Conservation (phyloP, 768 basidiomycete genomes). For the Jaapia argillacea region DNA sequence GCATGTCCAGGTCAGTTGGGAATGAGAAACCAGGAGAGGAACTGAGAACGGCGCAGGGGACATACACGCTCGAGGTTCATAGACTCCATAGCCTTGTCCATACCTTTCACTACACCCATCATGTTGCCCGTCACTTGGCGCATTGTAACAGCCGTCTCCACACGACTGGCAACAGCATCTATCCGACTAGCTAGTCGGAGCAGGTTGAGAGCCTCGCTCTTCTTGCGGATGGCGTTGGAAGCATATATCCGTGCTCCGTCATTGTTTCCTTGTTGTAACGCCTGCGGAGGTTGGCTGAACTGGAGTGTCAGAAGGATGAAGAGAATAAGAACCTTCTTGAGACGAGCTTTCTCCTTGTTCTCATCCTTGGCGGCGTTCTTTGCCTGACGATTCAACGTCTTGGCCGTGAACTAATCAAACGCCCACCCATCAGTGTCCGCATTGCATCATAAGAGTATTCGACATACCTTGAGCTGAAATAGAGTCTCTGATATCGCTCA, state of each 20-base stretch:
- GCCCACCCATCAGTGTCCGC: not conserved
- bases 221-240: slow-evolving; percentile 96
- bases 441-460: not conserved
- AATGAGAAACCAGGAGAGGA: not conserved
- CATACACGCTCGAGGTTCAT: slow-evolving; percentile 96
- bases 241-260: slow-evolving; percentile 98
- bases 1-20: not conserved
- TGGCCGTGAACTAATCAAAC: slow-evolving; percentile 81
- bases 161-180: slow-evolving; percentile 93
- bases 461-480: slow-evolving; percentile 90
- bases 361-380: slow-evolving; percentile 99
- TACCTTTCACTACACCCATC: slow-evolving; percentile 92
- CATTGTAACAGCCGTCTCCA: slow-evolving; percentile 99
- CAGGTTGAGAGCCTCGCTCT: slow-evolving; percentile 87
- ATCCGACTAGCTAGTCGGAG: slow-evolving; percentile 85
- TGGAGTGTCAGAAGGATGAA: not conserved
- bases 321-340: slow-evolving; percentile 72
- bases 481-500: slow-evolving; percentile 80
- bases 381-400: slow-evolving; percentile 87
- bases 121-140: slow-evolving; percentile 92
- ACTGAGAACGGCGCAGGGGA: slow-evolving; percentile 5
- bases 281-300: slow-evolving; percentile 36
- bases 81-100: slow-evolving; percentile 98
- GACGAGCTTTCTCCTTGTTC: slow-evolving; percentile 69
- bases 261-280: slow-evolving; percentile 90